A percentile compares a stretch with the other conserved stretches of the same genome.
These are phyloP conservation scores for Pyrus betulifolia DNA, from an alignment of 306 rosid species.

Conservation along the genomic window DNA sequence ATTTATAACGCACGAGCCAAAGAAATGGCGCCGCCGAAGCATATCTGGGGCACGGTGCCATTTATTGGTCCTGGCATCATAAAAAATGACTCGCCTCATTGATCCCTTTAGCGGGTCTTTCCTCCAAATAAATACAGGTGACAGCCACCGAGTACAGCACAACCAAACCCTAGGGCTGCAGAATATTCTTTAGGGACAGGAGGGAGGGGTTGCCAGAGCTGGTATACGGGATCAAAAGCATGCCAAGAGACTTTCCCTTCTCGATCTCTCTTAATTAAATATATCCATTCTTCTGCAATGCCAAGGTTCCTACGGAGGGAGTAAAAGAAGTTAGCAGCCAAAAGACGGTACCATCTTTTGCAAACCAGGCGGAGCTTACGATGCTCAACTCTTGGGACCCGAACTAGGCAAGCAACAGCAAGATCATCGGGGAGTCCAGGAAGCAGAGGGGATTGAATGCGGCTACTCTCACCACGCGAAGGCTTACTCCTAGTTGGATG, in stretches of 20 bases:
- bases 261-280: constrained; percentile 71
- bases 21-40: constrained; percentile 81
- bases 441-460: constrained; percentile 73
- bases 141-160: constrained; percentile 86
- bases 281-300: constrained; percentile 82
- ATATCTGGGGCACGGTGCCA: constrained; percentile 94
- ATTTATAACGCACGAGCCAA: constrained; percentile 78
- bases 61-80: constrained; percentile 77
- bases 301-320: constrained; percentile 66
- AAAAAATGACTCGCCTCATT: constrained; percentile 78
- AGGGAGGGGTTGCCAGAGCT: constrained; percentile 88
- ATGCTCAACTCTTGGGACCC: constrained; percentile 78
- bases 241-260: constrained; percentile 88
- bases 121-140: constrained; percentile 86
- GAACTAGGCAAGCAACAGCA: constrained; percentile 77
- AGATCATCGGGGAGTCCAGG: constrained; percentile 92
- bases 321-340: constrained; percentile 77
- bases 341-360: constrained; percentile 80
- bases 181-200: constrained; percentile 85
- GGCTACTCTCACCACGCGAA: constrained; percentile 61
- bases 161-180: constrained; percentile 86
- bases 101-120: constrained; percentile 73
- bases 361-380: constrained; percentile 72
- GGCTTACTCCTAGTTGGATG: constrained; percentile 79
- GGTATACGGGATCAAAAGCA: constrained; percentile 78